Conservation (phyloP, 441 rosid genomes). For the Brassica balearica region DNA sequence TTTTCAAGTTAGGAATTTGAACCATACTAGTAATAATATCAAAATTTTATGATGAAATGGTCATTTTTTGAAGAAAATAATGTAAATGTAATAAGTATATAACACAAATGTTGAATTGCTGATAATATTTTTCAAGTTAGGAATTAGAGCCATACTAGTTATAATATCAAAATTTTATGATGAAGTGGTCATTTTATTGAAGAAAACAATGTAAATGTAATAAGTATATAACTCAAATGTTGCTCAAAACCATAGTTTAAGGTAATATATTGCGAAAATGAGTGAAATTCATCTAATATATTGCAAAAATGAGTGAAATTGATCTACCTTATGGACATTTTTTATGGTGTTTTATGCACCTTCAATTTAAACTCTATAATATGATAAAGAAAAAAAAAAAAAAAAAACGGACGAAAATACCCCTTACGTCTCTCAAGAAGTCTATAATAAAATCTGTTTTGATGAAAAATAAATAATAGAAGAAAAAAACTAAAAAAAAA, state of each 20-base stretch:
- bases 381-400: neutral
- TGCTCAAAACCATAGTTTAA: neutral
- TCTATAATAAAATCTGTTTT: constrained; percentile 19
- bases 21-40: neutral
- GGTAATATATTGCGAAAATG: too few species aligned
- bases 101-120: neutral
- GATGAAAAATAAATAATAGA: constrained; percentile 9
- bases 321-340: constrained; percentile 43
- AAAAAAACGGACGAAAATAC: constrained; percentile 35
- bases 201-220: neutral
- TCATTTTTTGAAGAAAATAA: neutral
- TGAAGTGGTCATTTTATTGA: neutral
- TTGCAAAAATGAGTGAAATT: constrained; percentile 16
- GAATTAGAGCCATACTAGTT: neutral
- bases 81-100: neutral
- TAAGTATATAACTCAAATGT: neutral
- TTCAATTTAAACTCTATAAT: constrained; percentile 40
- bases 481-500: neutral
- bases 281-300: neutral
- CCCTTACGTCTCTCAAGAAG: constrained; percentile 23
- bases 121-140: neutral
- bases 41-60: neutral
- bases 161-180: neutral
- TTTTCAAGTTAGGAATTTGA: neutral
- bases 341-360: constrained; percentile 52